Evolutionary conservation across 2,329 filamentous ascomycete genomes (phyloP), one percentile per base, ranked within the genome.

Genomic region (Fusarium paranaense): DNA sequence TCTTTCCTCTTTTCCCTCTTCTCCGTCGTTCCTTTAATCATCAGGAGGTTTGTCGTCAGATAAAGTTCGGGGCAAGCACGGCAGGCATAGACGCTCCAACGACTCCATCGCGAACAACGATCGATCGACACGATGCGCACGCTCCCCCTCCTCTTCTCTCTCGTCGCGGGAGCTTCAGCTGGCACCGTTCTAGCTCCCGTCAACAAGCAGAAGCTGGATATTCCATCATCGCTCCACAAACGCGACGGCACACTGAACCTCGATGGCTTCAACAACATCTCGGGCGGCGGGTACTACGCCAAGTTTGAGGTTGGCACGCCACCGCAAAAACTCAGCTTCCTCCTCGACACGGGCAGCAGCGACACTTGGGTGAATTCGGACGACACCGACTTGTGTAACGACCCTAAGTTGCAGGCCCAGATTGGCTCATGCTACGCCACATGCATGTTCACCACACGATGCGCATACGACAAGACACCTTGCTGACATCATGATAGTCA

Each of bases 291-390:
- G 16, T 91, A 91, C 82, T 90, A 87, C 77, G 86, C 87, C 45
- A 85, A 89, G 60, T 85, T 92, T 47, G 82, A 82, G n/a, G 81
- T 92, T 47, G 90, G 90, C 59, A 90, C 89, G 0, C 90, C 90
- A 1, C 82, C 84, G 1, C 90, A 92, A 80, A 79, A 81, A 4
- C 80, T 91, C 59, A 84, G 81, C 62, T 83, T 92, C 75, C 84
- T 89, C 62, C 85, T 92, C 71, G 90, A 92, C 80, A 92, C 90
- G 3, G 90, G 90, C 32, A 91, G 88, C 79, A 90, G 88, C 72
- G 90, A 92, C 78, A 87, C 90, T 5, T 92, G 90, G 90, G 83
- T 91, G 47, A 82, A 88, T 70, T 89, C 91, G 6, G 85, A 87
- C 16, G 83, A 83, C 60, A 94, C 93, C 1, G 74, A 80, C 5